Conservation (phyloP, 1,284 basidiomycete species). For the Mrakiaceae sp. region DNA sequence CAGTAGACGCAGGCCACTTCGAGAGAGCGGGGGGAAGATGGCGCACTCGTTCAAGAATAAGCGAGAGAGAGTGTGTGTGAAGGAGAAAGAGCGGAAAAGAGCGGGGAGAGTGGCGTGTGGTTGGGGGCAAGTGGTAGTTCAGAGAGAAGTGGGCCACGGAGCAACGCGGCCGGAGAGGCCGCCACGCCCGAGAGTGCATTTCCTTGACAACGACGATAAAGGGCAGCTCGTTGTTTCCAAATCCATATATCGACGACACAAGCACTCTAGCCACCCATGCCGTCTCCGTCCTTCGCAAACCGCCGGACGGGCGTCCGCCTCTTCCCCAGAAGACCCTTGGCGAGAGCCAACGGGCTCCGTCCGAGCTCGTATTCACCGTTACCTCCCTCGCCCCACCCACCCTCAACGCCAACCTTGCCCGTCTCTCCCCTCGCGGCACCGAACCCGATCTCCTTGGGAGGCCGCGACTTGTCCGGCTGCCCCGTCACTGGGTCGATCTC, state of each 20-base stretch:
- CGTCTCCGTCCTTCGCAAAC: conserved; percentile 5
- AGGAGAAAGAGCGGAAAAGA: no score
- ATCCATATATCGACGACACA: no score
- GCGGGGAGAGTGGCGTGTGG: background rate
- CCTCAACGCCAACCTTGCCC: background rate
- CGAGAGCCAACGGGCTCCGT: conserved; percentile 1
- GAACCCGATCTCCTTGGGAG: background rate
- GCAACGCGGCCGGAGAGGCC: no score
- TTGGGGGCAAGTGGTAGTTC: conserved; percentile 1
- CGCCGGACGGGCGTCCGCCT: conserved; percentile 7
- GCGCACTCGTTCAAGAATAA: no score
- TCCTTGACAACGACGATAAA: no score
- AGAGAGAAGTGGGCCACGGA: background rate
- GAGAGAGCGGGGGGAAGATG: no score
- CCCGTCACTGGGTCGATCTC: background rate
- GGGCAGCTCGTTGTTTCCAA: no score
- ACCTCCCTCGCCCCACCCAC: conserved; percentile 1
- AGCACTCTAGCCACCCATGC: conserved; percentile 10
- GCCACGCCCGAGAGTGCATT: no score
- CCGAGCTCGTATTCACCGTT: conserved; percentile 12
- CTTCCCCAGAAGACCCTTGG: background rate
- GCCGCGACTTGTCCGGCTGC: background rate
- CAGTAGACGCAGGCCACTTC: no score
- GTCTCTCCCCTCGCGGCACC: background rate
- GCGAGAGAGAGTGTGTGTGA: no score